Base-by-base conservation (phyloP, 2,329 filamentous ascomycete genomes). In the Davidsoniella eucalypti region DNA sequence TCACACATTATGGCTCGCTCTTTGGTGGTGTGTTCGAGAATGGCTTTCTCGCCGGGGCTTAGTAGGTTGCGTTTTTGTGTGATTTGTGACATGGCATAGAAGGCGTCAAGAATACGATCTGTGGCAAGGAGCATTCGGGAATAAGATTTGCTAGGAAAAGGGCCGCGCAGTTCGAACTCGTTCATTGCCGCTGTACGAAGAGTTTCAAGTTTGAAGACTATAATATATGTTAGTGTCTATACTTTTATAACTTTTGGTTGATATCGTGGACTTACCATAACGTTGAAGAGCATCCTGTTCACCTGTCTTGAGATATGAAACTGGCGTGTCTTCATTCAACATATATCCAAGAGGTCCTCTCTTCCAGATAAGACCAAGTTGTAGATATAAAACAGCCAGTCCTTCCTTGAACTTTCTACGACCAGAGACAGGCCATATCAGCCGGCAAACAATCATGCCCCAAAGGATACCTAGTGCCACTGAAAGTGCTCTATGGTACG, bases 361-460 rank as follows among this genome's bases (percentile, higher is more conserved):
- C 66, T 90, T 94, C 92, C 92, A 98, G 56, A 96, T 88, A 33
- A 98, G 73, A 14, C 87, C 86, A 79, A 98, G 88, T 52, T 93
- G 85, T 5, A 98, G 72, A 76, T 92, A 96, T 10, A 98, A 69
- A n/a, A 94, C 71, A 25, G 86, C 85, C 9, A 95, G 72, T 1
- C 90, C 90, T 58, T 94, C 82, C 60, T 92, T 87, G 58, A 96
- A 80, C 65, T 94, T 94, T 55, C 75, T 73, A 41, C 92, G 76
- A 1, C 87, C 92, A 29, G 87, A 92, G 55, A 95, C 93, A 7
- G 92, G 92, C 86, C 88, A 96, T 55, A 98, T 80, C 46, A 94
- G 61, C 52, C 90, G 77, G 46, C 88, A 95, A 54, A 96, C 76
- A 47, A 96, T 75, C 53, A 98, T 78, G 36, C 88, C 92, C 88